These are phyloP conservation scores for Lepidium aucheri DNA, from an alignment of 345 rosid species.

Conservation along the genomic window DNA sequence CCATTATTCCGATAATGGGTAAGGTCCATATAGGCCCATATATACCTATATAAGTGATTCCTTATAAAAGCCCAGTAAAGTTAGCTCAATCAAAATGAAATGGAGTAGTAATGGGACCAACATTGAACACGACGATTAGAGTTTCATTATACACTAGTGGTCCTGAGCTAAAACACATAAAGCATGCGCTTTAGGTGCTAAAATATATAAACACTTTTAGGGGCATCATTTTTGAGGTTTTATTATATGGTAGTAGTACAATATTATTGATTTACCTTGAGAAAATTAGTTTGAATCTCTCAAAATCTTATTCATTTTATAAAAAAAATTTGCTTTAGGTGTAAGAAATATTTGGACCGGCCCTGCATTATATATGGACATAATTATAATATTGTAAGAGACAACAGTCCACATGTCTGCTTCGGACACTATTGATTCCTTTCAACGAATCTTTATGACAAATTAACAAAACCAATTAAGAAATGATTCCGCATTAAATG, in stretches of 20 bases:
- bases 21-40: background rate
- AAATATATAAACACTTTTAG: too few species aligned
- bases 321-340: too few species aligned
- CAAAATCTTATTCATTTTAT: too few species aligned
- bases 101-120: constrained; percentile 6
- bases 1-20: background rate
- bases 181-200: too few species aligned
- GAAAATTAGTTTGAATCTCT: too few species aligned
- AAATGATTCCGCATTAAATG: background rate
- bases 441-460: background rate
- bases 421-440: constrained; percentile 8
- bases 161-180: too few species aligned
- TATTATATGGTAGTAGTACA: too few species aligned
- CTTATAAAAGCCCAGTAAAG: background rate
- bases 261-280: too few species aligned
- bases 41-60: background rate
- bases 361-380: too few species aligned
- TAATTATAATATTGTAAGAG: background rate
- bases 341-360: too few species aligned
- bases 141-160: too few species aligned
- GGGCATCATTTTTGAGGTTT: too few species aligned
- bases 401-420: constrained; percentile 15
- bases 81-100: background rate
- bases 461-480: background rate
- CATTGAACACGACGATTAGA: background rate